Evolutionary conservation across 2,329 filamentous ascomycete species (phyloP), one percentile per base, ranked within the genome.

Genomic region (Trichoderma brevicompactum): DNA sequence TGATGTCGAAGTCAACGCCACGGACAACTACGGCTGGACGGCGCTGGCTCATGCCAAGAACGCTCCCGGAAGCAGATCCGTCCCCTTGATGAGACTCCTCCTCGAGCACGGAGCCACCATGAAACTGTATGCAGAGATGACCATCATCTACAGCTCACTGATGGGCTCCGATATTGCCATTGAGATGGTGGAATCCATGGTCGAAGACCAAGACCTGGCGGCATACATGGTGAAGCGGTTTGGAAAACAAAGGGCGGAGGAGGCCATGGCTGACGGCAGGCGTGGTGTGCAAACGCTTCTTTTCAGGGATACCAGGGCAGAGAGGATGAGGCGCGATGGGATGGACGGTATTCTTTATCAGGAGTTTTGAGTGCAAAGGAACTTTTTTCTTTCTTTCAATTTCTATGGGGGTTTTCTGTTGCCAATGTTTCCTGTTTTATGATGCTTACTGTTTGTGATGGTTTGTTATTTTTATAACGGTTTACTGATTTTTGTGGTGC

Each of bases 1-100:
- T 23, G 36, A 50, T 1, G 15, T 64, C 17, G 43, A 48, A 3
- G 7, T 64, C 8, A 44, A 62, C 6, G n/a, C 13, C 36, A 12
- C 36, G 4, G 59, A 53, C 28, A n/a, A 53, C 17, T 62, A 12
- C 9, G 48, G 59, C 40, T 62, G 59, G 59, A 62, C 59, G 23
- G 28, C 48, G 3, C 23, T 62, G 28, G 59, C 59, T 19, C 59
- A 62, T 13, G 59, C 59, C 28, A 53, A 23, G 15, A 15, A 36
- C 6, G 23, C 7, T 13, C 28, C 48, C 6, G 19, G 7, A 5
- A 32, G 7, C 38, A 12, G 12, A 7, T 52, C 36, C 3, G 40
- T 34, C 4, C 36, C 49, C 8, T 53, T 28, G 13, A 44, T 44
- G 28, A 34, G 12, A 2, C n/a, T 44, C n/a, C n/a, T 62, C 5